phyloP scores from a whole-genome alignment of 108 stramenopile species.

The Schizochytrium sp. region DNA sequence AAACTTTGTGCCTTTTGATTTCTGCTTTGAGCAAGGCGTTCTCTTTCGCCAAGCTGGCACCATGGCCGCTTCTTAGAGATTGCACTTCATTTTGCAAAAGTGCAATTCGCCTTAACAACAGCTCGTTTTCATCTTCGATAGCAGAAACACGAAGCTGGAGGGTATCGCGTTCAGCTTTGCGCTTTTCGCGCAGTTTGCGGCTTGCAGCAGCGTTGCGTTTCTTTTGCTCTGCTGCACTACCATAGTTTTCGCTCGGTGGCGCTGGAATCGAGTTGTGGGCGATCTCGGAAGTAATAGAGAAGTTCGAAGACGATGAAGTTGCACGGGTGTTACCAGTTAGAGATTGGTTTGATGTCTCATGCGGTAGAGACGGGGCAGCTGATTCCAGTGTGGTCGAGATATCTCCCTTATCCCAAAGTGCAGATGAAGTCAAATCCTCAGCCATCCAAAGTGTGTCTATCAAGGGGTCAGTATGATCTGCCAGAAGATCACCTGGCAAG shows the following conservation, averaged over 20 bases:
- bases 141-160: neutral
- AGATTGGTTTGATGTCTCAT: too few relatives aligned
- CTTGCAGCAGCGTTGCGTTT: conserved; percentile 25
- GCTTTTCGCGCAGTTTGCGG: conserved; percentile 12
- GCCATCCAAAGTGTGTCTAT: too few relatives aligned
- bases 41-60: neutral
- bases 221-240: neutral
- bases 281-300: too few relatives aligned
- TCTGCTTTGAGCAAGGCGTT: neutral
- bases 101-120: neutral
- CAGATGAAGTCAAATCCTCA: too few relatives aligned
- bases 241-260: neutral
- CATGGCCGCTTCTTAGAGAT: neutral
- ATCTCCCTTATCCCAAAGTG: too few relatives aligned
- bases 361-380: too few relatives aligned
- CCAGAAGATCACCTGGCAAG: too few relatives aligned
- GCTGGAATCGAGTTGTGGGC: neutral
- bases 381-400: too few relatives aligned
- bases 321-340: too few relatives aligned
- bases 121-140: neutral
- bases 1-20: neutral
- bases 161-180: conserved; percentile 33
- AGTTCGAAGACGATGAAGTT: too few relatives aligned
- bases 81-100: neutral
- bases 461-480: too few relatives aligned